Percentiles rank a stretch among this genome's conserved stretches.
phyloP scores from a whole-genome alignment of 73 alveolate species.

The Tetrahymena malaccensis region DNA sequence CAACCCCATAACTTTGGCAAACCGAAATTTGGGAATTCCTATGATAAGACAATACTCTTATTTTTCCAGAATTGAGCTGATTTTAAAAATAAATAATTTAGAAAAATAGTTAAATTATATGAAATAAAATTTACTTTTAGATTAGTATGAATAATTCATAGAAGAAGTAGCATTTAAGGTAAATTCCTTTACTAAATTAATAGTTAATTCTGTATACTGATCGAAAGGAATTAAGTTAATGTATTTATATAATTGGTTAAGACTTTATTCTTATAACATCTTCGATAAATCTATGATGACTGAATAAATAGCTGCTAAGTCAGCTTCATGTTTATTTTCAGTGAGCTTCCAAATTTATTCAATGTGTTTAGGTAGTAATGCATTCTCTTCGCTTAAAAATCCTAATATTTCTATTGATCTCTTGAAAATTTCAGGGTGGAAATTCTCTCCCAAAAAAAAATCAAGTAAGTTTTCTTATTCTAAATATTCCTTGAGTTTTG shows the following conservation, averaged over 20 bases:
- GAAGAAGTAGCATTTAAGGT: not conserved
- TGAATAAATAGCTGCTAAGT: not conserved
- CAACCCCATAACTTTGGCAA: not conserved
- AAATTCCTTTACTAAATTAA: not conserved
- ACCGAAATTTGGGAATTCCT: not conserved
- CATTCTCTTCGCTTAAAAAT: not conserved
- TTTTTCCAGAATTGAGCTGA: not conserved
- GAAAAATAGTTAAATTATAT: not conserved
- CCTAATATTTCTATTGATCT: not conserved
- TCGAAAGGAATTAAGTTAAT: not conserved
- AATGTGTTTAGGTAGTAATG: not conserved
- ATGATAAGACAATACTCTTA: not conserved
- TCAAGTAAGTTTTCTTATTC: not conserved
- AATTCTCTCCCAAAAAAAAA: not conserved
- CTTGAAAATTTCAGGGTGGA: not conserved
- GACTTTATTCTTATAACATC: not conserved
- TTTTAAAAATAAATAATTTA: not conserved
- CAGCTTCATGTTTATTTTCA: not conserved
- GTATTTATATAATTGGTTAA: not conserved
- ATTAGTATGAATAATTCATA: not conserved
- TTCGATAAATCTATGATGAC: not conserved
- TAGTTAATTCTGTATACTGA: not conserved
- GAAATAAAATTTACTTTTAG: not conserved
- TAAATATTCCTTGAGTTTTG: not conserved
- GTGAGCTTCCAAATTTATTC: not conserved